phyloP scores from a whole-genome alignment of 176 grass and related monocot genomes.

The Thalia dealbata region DNA sequence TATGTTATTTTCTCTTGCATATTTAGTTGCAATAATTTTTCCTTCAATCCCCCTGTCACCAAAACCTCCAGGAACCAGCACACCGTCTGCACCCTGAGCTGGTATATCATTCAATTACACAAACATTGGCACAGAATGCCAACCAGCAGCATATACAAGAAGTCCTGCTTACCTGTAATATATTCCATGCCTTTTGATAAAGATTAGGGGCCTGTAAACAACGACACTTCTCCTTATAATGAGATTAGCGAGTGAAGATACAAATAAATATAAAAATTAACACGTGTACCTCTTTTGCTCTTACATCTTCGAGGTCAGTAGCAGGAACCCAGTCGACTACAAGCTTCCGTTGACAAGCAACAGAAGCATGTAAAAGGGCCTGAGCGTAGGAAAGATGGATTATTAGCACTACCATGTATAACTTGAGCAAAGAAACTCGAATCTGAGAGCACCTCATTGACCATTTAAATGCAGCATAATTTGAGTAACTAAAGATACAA shows the following conservation, averaged over 20 bases:
- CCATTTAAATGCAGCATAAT: no score
- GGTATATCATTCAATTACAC: not conserved
- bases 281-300: conserved; percentile 24
- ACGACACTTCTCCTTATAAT: not conserved
- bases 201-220: conserved; percentile 32
- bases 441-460: not conserved
- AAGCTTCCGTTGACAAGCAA: conserved; percentile 42
- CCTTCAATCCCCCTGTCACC: conserved; percentile 33
- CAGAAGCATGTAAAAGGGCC: conserved; percentile 38
- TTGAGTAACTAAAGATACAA: no score
- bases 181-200: conserved; percentile 47
- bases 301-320: conserved; percentile 33
- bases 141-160: not conserved
- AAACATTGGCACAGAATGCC: no score
- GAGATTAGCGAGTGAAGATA: not conserved
- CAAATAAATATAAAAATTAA: conserved; percentile 4
- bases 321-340: conserved; percentile 33
- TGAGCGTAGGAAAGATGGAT: conserved; percentile 1
- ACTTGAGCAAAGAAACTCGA: not conserved
- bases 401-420: not conserved
- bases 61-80: conserved; percentile 53
- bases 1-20: conserved; percentile 43
- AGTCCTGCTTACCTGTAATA: conserved; percentile 31
- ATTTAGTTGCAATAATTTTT: conserved; percentile 40
- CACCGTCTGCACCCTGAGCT: conserved; percentile 45